Base-by-base conservation (phyloP, 1,139 yeast genomes). In the Trichomonascaceae sp. region DNA sequence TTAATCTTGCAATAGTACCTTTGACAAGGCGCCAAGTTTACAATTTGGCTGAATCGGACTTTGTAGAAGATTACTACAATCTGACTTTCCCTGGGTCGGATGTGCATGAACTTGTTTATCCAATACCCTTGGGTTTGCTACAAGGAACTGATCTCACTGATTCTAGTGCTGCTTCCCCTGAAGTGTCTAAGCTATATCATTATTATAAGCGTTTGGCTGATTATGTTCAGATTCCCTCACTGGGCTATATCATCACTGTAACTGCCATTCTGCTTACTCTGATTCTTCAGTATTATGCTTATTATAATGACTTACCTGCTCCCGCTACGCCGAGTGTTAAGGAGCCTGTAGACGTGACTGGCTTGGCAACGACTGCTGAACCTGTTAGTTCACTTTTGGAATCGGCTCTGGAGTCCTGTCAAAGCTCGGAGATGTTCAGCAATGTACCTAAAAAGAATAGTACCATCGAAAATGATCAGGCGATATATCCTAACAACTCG, bases 21-120 rank as follows among this genome's bases (percentile, higher is more conserved):
- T 30, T 48, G 13, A 48, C 50, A 1, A 43, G 50, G 22, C 41
- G 43, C n/a, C 50, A 48, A 22, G 50, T 48, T 15, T 22, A 39
- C 19, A 48, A 48, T 15, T 24, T 48, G 19, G 50, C 43, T 9
- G 50, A 41, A 15, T 27, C 43, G 15, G 38, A 48, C 18, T 41
- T 48, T 22, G 41, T 36, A 9, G n/a, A 15, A 12, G 41, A 36
- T 6, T 36, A 36, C 8, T 36, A 36, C 41, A 36, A 36, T 17
- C n/a, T 36, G 17, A 13, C 41, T 36, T 36, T 36, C 8, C 41
- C 41, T n/a, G 41, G 6, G 41, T 36, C 41, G 17, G 41, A 36
- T 13, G 17, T 15, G 17, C 41, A 36, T 36, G 41, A 36, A 17
- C 41, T 36, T 3, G 41, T 36, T 36, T 36, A 36, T 36, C 41